Evolutionary conservation across 768 basidiomycete genomes (phyloP), one percentile per base, ranked within the genome.

Genomic region (Cyathus striatus): DNA sequence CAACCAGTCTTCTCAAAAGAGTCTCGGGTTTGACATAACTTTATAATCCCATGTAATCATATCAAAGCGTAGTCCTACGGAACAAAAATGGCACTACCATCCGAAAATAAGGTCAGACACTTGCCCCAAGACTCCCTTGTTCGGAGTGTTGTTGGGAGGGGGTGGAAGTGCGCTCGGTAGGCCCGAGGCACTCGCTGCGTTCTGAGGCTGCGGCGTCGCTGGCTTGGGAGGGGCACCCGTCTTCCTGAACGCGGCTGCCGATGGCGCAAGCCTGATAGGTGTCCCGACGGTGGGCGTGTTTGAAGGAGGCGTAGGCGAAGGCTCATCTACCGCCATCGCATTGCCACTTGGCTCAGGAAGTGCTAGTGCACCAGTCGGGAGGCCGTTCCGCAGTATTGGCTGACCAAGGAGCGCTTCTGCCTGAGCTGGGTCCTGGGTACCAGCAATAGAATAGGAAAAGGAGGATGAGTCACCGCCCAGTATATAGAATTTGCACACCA

Each of bases 21-120:
- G n/a, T n/a, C n/a, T n/a, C n/a, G n/a, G n/a, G n/a, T n/a, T n/a
- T n/a, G n/a, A n/a, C n/a, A n/a, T n/a, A n/a, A n/a, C n/a, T n/a
- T n/a, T n/a, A n/a, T n/a, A n/a, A n/a, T n/a, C n/a, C n/a, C n/a
- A n/a, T n/a, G n/a, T n/a, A n/a, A n/a, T n/a, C n/a, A n/a, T n/a
- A n/a, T n/a, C n/a, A n/a, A 49, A 32, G 5, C 12, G 30, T 12
- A 32, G 17, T 32, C 12, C 30, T 32, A 16, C n/a, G 9, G 39
- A 40, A 12, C 21, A 23, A 20, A 26, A 9, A 20, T 22, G 7
- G 13, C 7, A 34, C 50, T 78, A 90, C 86, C 86, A 90, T 13
- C 86, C 86, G 56, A 88, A 90, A 38, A 90, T 81, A 49, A 88
- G 57, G 66, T 90, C 87, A 10, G 83, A 81, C 41, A 90, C 78